Evolutionary conservation across 257 asterid genomes (phyloP).

Genomic region (Orobanche coerulescens): DNA sequence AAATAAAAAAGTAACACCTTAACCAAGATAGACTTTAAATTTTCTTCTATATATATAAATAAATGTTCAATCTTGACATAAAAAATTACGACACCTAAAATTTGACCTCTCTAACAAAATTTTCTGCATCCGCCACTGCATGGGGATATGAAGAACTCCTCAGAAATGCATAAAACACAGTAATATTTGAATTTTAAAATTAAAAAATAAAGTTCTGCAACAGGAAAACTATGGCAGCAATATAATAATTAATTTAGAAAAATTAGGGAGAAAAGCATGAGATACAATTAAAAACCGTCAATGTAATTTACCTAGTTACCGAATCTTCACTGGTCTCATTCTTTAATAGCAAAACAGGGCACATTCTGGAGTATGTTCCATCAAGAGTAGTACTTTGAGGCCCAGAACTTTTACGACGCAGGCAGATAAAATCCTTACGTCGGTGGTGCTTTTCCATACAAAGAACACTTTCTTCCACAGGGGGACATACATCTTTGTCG

Average conservation of each 20-base stretch:
- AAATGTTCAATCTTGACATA: no score
- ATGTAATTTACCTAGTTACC: conserved; percentile 36
- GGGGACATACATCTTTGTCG: conserved; percentile 45
- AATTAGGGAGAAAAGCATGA: not conserved
- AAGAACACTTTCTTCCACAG: conserved; percentile 56
- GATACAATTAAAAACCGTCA: not conserved
- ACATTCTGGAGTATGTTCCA: conserved; percentile 33
- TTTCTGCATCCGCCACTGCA: no score
- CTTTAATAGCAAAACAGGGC: conserved; percentile 66
- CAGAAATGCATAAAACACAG: no score
- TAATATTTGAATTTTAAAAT: not conserved
- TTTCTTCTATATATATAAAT: no score
- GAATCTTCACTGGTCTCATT: conserved; percentile 37
- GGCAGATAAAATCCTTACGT: conserved; percentile 41
- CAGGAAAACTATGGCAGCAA: not conserved
- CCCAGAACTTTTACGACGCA: conserved; percentile 34
- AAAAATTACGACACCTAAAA: no score
- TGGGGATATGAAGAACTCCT: no score
- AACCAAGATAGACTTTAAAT: no score
- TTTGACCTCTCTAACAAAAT: no score
- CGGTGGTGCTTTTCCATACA: conserved; percentile 50
- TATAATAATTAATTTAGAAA: not conserved
- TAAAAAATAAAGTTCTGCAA: not conserved
- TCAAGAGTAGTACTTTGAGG: conserved; percentile 34
- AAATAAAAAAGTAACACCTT: no score